Evolutionary conservation across 345 rosid species (phyloP), one percentile per base, ranked within the genome.

Genomic region (Bruguiera sexangula): DNA sequence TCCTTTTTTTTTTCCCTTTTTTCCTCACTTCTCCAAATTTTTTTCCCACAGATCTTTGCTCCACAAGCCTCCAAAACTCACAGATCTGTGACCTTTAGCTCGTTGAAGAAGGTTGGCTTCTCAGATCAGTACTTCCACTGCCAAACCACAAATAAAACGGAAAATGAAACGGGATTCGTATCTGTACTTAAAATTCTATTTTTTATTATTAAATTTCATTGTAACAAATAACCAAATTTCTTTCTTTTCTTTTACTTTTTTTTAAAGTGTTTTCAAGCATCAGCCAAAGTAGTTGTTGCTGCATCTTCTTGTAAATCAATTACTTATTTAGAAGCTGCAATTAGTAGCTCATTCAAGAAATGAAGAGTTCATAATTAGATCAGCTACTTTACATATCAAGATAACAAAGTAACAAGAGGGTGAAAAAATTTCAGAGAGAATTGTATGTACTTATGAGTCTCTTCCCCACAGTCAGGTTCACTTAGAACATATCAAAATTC

Each of bases 71-170:
- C 84, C 82, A 69, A 60, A 69, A 58, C 66, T 52, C 57, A 43
- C 80, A 78, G 85, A 84, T 84, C 85, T 80, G 70, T 57, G 51
- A 46, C 67, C 48, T 29, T 62, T 48, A 43, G 50, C 50, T 43
- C 50, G 30, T 68, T 62, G 59, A 60, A 69, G 62, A 71, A 75
- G 64, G 43, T 24, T 27, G 36, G 59, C 69, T 79, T 52, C 75
- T 37, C 43, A 67, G 73, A 73, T 78, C 72, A 65, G 63, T 73
- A 58, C 72, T 81, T 77, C 61, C 27, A 62, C 71, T 69, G 26
- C 31, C 71, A 67, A 60, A 68, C 20, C 59, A 60, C 15, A 72
- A 76, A 76, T 39, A 55, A 59, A 60, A 62, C 18, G 43, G 32
- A 20, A 73, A 67, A 37, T 39, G 55, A 50, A 22, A 56, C 9